Base-by-base conservation (phyloP, 306 rosid species). In the Lathyrus oleraceus region DNA sequence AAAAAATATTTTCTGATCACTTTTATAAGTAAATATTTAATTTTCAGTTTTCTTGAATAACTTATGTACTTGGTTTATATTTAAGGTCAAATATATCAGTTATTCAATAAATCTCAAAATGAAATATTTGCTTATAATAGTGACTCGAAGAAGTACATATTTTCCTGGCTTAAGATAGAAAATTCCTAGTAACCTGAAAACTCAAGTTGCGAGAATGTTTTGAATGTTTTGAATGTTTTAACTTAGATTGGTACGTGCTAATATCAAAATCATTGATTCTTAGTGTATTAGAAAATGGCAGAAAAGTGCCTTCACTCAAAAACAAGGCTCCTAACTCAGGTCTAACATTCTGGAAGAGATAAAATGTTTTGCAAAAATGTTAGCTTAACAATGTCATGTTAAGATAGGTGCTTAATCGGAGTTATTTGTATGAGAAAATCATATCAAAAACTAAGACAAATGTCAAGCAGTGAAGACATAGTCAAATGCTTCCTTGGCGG, bases 401-500 rank as follows among this genome's bases (percentile, higher is more conserved):
- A 56, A 36, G 58, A 42, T 13, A 52, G 16, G 65, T 40, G 53
- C 40, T 40, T 30, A 17, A 59, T 10, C 25, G 27, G 64, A 43
- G 61, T 25, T 60, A 32, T 59, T 14, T 54, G 17, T 27, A 66
- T 44, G n/a, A 27, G 51, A 67, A 56, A 43, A 61, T n/a, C 20
- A 67, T 36, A 35, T 25, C 72, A 10, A 45, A 61, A 47, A 10
- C 39, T 35, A 44, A 32, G 28, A 35, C 13, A 61, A 67, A 27
- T 28, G 38, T 60, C 15, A 51, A 66, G 69, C 13, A 64, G 61
- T 32, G 17, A 70, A 61, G 42, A 43, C 69, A 62, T 14, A 53
- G 39, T 35, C 19, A 62, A 62, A 78, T 47, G 49, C 45, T 62
- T 64, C 75, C 27, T 38, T 38, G 58, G 59, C 32, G 20, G 68